These are phyloP conservation scores for Lepidium sativum DNA, from an alignment of 345 rosid species.

Conservation along the genomic window DNA sequence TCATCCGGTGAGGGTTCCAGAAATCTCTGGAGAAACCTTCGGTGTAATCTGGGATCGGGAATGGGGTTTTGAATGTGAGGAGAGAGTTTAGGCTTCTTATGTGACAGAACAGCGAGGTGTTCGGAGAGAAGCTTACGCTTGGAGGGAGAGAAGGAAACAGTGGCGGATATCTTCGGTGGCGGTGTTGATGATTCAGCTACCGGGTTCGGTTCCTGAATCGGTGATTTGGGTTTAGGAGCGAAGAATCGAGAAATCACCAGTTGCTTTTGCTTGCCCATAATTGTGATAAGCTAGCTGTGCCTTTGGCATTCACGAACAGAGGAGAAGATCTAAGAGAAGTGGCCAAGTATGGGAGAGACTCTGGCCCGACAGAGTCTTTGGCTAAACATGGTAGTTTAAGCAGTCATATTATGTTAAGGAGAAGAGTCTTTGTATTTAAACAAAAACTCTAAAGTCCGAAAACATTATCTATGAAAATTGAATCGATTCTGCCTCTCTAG, in stretches of 20 bases:
- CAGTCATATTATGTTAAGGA: too few species aligned
- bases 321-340: too few species aligned
- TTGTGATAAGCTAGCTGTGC: too few species aligned
- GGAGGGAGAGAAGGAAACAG: slow-evolving; percentile 57
- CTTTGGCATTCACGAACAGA: too few species aligned
- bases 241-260: slow-evolving; percentile 85
- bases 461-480: too few species aligned
- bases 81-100: slow-evolving; percentile 45
- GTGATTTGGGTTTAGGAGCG: slow-evolving; percentile 58
- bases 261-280: slow-evolving; percentile 77
- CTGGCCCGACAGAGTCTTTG: too few species aligned
- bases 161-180: slow-evolving; percentile 50
- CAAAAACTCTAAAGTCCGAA: too few species aligned
- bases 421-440: too few species aligned
- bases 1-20: slow-evolving; percentile 14
- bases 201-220: slow-evolving; percentile 16
- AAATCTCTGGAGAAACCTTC: slow-evolving; percentile 36
- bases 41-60: slow-evolving; percentile 42
- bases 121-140: slow-evolving; percentile 68
- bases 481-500: too few species aligned
- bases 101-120: slow-evolving; percentile 30
- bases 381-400: too few species aligned
- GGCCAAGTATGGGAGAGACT: too few species aligned
- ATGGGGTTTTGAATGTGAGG: slow-evolving; percentile 43
- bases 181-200: slow-evolving; percentile 26